Base-by-base conservation (phyloP, 2,329 filamentous ascomycete species). In the Ceratocystis diversiconidia region DNA sequence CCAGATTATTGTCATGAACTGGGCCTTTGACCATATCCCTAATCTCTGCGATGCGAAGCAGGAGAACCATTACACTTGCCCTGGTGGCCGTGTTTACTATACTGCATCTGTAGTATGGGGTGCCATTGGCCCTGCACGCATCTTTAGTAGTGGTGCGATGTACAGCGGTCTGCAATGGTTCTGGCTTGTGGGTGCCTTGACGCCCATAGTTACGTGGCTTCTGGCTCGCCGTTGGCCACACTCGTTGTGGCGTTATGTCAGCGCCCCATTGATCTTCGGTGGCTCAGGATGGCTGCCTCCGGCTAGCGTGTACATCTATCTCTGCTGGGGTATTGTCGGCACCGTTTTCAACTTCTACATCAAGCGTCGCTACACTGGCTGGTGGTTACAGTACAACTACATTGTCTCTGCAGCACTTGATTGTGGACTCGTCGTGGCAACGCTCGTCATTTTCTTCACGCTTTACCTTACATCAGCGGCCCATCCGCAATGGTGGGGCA, bases 351-450 rank as follows among this genome's bases (percentile, higher is more conserved):
- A 89, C 74, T 86, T 81, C 70, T 83, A 79, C 70, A 81, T 90
- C 72, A 82, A 82, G 72, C 79, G 84, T 66, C 79, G 82, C 68
- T 86, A 81, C 74, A 82, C 79, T 3, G 86, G 85, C 43, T 90
- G 87, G 87, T 90, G 87, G 87, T 77, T 87, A 73, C 84, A 86
- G 73, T 90, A 89, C 76, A 90, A 90, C 76, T 90, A 90, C 73
- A 80, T 89, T 71, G 83, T 85, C 0, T 88, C 86, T 22, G 87
- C 87, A 0, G 87, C 84, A 1, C 76, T 90, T 46, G 87, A 90
- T 73, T 82, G 82, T 61, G 87, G 87, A 4, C 78, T 89, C 4
- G 83, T 85, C 12, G 73, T 89, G 22, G 82, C 80, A 43, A 86
- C 85, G 0, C 80, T 90, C 44, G 73, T 90, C 66, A 85, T 90